A percentile compares a stretch with the other conserved stretches of the same genome.
Conservation (phyloP, 331 rosid species). For the Quercus lobata region DNA sequence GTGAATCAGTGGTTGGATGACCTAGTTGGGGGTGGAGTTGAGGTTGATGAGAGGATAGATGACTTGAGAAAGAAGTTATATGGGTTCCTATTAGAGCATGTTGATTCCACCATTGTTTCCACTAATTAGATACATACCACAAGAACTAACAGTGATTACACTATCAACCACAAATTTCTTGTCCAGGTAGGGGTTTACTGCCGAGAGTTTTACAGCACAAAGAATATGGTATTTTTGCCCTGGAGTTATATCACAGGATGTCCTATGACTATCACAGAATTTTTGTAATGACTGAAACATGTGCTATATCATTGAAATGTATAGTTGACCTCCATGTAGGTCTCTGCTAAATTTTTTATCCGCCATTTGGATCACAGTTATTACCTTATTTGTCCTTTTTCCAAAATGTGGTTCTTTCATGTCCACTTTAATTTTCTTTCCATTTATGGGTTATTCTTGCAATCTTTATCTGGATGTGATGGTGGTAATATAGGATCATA, state of each 20-base stretch:
- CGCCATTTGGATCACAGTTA: not conserved
- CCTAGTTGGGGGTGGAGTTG: constrained; percentile 25
- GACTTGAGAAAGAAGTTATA: constrained; percentile 44
- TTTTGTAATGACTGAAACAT: not conserved
- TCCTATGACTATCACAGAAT: not conserved
- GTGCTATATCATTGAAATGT: not conserved
- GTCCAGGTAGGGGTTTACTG: constrained; percentile 11
- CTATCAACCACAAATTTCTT: constrained; percentile 14
- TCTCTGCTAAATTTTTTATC: not conserved
- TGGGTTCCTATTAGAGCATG: constrained; percentile 50
- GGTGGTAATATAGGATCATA: too few species aligned
- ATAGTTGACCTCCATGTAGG: not conserved
- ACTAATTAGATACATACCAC: constrained; percentile 6
- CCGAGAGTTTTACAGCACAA: not conserved
- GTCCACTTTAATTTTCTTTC: not conserved
- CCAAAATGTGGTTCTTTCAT: not conserved
- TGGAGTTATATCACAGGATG: not conserved
- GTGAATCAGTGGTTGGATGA: constrained; percentile 68
- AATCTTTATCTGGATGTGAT: too few species aligned
- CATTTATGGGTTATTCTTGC: not conserved
- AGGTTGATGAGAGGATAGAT: constrained; percentile 42
- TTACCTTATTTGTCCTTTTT: not conserved
- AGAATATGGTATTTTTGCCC: not conserved
- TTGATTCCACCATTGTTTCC: constrained; percentile 32
- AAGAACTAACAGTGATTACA: constrained; percentile 25